Evolutionary conservation across 2,329 filamentous ascomycete genomes (phyloP).

Genomic region (Pseudomassariella vexata): DNA sequence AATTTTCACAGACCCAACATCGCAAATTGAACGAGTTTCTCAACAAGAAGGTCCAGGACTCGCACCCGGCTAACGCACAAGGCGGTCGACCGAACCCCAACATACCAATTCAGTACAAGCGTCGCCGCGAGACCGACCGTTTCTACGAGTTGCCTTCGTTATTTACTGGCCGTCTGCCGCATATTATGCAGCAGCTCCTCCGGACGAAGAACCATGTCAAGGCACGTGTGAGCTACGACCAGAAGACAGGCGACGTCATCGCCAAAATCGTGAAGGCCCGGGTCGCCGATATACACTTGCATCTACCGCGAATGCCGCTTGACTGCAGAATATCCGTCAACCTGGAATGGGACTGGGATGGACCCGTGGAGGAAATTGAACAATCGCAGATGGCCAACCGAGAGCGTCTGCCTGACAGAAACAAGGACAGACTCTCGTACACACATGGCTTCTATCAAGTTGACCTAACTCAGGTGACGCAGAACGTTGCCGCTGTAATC

Average conservation of each 20-base stretch:
- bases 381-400: slow-evolving; percentile 27
- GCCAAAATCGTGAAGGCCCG: slow-evolving; percentile 88
- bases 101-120: slow-evolving; percentile 70
- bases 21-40: slow-evolving; percentile 77
- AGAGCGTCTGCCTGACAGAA: slow-evolving; percentile 52
- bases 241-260: slow-evolving; percentile 62
- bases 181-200: slow-evolving; percentile 56
- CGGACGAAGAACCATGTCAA: slow-evolving; percentile 51
- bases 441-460: slow-evolving; percentile 82
- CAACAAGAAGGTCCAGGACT: slow-evolving; percentile 60
- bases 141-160: slow-evolving; percentile 70
- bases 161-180: slow-evolving; percentile 55
- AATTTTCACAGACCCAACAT: slow-evolving; percentile 61
- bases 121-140: slow-evolving; percentile 75
- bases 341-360: slow-evolving; percentile 83
- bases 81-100: slow-evolving; percentile 29
- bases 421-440: slow-evolving; percentile 90
- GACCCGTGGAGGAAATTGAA: slow-evolving; percentile 54
- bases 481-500: slow-evolving; percentile 30
- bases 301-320: slow-evolving; percentile 69
- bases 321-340: slow-evolving; percentile 95
- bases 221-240: slow-evolving; percentile 72
- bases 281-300: slow-evolving; percentile 82
- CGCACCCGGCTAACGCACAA: slow-evolving; percentile 47
- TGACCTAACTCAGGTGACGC: slow-evolving; percentile 85